Conservation (phyloP, 1,139 yeast genomes). For the Candida frijolesensis region DNA sequence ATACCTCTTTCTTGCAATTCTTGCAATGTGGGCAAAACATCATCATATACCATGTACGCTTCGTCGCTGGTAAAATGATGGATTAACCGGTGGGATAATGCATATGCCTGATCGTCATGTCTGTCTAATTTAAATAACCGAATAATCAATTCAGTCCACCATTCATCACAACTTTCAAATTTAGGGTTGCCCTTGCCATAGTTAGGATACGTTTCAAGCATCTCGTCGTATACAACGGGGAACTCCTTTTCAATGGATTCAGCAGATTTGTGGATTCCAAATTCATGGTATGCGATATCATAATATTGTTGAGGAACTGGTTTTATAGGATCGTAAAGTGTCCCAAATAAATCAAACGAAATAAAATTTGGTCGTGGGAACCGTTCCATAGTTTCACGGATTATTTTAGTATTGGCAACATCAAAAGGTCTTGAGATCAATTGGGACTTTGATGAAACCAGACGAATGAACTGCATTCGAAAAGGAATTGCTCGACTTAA, state of each 20-base stretch:
- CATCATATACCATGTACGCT: conserved; percentile 58
- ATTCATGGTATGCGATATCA: conserved; percentile 40
- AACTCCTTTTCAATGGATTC: conserved; percentile 31
- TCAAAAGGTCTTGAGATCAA: conserved; percentile 33
- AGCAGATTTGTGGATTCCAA: conserved; percentile 42
- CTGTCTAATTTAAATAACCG: conserved; percentile 37
- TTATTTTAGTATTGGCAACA: conserved; percentile 24
- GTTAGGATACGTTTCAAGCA: conserved; percentile 49
- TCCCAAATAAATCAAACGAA: conserved; percentile 70
- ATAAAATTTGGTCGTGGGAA: conserved; percentile 51
- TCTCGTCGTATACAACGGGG: conserved; percentile 27
- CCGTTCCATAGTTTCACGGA: conserved; percentile 30
- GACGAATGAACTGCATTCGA: conserved; percentile 5
- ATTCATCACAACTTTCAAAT: conserved; percentile 36
- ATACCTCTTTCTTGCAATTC: conserved; percentile 33
- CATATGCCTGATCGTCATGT: conserved; percentile 20
- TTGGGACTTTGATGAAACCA: conserved; percentile 9
- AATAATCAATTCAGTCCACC: conserved; percentile 63
- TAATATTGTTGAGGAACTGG: conserved; percentile 58
- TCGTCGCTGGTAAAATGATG: conserved; percentile 47
- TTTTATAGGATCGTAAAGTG: conserved; percentile 58
- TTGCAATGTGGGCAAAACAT: conserved; percentile 51
- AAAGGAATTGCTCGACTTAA: background rate
- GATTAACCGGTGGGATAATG: conserved; percentile 43
- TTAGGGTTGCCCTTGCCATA: conserved; percentile 51